phyloP scores from a whole-genome alignment of 1,284 basidiomycete genomes.

The Leccinum cinnamomeum region DNA sequence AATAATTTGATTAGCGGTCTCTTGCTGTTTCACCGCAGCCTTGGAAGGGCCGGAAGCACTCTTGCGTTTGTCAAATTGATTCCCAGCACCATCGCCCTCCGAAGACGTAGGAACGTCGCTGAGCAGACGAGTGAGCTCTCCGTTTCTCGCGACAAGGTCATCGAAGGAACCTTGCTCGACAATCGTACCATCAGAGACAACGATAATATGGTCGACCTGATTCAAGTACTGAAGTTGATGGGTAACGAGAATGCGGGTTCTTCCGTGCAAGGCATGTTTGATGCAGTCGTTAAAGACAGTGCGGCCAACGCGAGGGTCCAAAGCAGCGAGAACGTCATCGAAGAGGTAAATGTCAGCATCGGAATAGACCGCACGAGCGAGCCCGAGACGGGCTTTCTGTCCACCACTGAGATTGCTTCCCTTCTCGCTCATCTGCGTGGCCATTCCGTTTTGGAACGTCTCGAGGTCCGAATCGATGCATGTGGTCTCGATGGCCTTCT shows the following conservation, averaged over 20 bases:
- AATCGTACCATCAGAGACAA: slow-evolving; percentile 46
- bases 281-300: slow-evolving; percentile 64
- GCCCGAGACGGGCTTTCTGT: slow-evolving; percentile 57
- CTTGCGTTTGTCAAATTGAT: slow-evolving; percentile 29
- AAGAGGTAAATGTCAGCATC: slow-evolving; percentile 51
- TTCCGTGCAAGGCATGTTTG: slow-evolving; percentile 45
- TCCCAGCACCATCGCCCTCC: slow-evolving; percentile 34
- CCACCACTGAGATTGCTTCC: slow-evolving; percentile 48
- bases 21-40: slow-evolving; percentile 12
- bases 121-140: slow-evolving; percentile 38
- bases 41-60: slow-evolving; percentile 14
- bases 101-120: slow-evolving; percentile 37
- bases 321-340: slow-evolving; percentile 48
- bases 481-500: slow-evolving; percentile 29
- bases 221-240: slow-evolving; percentile 59
- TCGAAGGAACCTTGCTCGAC: slow-evolving; percentile 43
- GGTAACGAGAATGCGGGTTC: slow-evolving; percentile 60
- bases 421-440: slow-evolving; percentile 60
- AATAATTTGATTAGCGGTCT: slow-evolving; percentile 45
- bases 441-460: slow-evolving; percentile 61
- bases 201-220: slow-evolving; percentile 55
- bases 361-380: slow-evolving; percentile 61
- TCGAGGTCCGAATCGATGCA: slow-evolving; percentile 44
- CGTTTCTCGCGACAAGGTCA: slow-evolving; percentile 38
- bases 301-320: slow-evolving; percentile 59